Base-by-base conservation (phyloP, 192 early-diverging fungal genomes). In the Oehlia diaphana region DNA sequence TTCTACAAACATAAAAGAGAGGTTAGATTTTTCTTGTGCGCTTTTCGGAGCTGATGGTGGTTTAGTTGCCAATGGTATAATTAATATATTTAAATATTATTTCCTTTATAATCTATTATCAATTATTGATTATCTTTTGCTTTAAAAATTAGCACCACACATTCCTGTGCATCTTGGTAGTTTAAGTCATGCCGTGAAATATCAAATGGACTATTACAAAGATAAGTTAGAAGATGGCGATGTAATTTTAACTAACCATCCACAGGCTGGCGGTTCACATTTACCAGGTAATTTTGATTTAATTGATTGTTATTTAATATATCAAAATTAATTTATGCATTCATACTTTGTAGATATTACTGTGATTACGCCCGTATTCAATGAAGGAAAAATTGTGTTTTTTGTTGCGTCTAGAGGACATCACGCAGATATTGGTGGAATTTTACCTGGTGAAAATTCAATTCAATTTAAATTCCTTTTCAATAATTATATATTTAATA, bases 1-100 rank as follows among this genome's bases (percentile, higher is more conserved):
- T 63, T 94, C 93, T 53, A 98, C 98, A 31, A 99, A 99, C 76
- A 99, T 99, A 82, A 99, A 99, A 79, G 98, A 99, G 83, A 92
- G 98, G 13, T 87, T 99, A 44, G 98, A 99, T 82, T 99, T 99
- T 83, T 96, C 94, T 3, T 99, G 98, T 81, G 98, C 96, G 2
- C 82, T 99, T 47, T 99, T 99, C 91, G 96, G 94, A 31, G 91
- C 93, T 1, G 90, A 92, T 42, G 95, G 95, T 8, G 93, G 93
- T 9, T 83, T 97, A 44, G 92, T 95, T 0, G 94, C 95, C 13
- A 97, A 96, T 68, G 86, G 79, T 80, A 16, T 13, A 16, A 9
- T 74, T 12, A 23, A 13, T 16, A 5, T 44, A 6, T 33, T 66
- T 16, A 26, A 33, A 12, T 14, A 13, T 16, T 66, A 31, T 28